These are phyloP conservation scores for Mrakia hoshinonis DNA, from an alignment of 768 basidiomycete genomes.

Conservation along the genomic window DNA sequence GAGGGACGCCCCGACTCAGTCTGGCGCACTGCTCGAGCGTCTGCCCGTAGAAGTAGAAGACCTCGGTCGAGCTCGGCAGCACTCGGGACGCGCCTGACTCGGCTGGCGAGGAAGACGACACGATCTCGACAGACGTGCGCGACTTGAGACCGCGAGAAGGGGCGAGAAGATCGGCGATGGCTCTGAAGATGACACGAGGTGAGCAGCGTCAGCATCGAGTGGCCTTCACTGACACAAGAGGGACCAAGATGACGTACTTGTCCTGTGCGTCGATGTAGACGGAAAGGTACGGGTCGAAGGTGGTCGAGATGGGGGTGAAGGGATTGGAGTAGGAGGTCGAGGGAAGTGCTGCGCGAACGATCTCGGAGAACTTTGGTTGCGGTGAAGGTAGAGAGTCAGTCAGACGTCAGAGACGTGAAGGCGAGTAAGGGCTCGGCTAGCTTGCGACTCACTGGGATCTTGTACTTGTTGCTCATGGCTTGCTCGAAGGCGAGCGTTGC, in stretches of 20 bases:
- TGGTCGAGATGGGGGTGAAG: constrained; percentile 57
- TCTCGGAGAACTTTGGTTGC: constrained; percentile 37
- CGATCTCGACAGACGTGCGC: constrained; percentile 57
- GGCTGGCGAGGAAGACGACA: background rate
- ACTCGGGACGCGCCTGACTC: constrained; percentile 49
- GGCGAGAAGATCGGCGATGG: constrained; percentile 80
- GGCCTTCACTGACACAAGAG: no score
- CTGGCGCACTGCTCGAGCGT: constrained; percentile 89
- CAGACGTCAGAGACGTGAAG: background rate
- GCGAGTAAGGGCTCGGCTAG: background rate
- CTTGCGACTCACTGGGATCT: constrained; percentile 46
- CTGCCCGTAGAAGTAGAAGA: constrained; percentile 96
- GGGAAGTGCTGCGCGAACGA: constrained; percentile 30
- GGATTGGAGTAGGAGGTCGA: constrained; percentile 41
- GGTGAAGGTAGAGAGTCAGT: background rate
- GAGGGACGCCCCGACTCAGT: constrained; percentile 69
- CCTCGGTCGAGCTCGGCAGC: constrained; percentile 83
- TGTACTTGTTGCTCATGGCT: constrained; percentile 72
- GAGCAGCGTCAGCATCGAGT: background rate
- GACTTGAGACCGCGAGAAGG: constrained; percentile 60
- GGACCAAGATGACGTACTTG: constrained; percentile 50
- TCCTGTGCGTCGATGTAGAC: constrained; percentile 96
- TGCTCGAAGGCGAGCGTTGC: constrained; percentile 80
- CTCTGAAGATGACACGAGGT: constrained; percentile 45
- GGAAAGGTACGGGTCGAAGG: constrained; percentile 84